Base-by-base conservation (phyloP, 805 yeast genomes). In the Yamadazyma sp. region DNA sequence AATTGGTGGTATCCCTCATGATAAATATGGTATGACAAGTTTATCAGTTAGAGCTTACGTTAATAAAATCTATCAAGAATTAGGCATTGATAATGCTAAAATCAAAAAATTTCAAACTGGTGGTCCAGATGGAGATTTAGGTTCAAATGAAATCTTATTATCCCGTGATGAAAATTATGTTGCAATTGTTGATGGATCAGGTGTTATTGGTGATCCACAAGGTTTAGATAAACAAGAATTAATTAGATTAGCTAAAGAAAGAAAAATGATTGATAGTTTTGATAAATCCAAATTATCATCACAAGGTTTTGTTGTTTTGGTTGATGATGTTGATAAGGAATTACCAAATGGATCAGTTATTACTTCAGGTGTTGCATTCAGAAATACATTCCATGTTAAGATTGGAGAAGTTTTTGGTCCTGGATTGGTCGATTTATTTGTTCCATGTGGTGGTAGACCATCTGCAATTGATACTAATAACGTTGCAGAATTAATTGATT, bases 381-480 rank as follows among this genome's bases (percentile, higher is more conserved):
- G 98, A 68, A 93, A 91, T 65, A 74, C 78, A 26, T 91, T 85
- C 80, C 98, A 91, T 58, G 70, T 86, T 47, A 76, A 79, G 47
- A 58, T 83, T 40, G 75, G 78, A 43, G 80, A 83, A 41, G 74
- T 74, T 42, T 78, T 77, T 52, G 78, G 76, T 26, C 74, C 76
- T 29, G 73, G 74, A 21, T 70, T 73, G 21, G 72, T 88, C 42
- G 88, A 87, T 51, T 68, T 91, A 55, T 89, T 93, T 64, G 97
- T 89, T 27, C 98, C 98, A 39, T 91, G 98, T 65, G 98, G 98
- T 62, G 98, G 98, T 49, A 83, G 98, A 65, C 98, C 98, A 41
- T 91, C 86, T 50, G 94, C 98, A 14, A 80, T 91, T 58, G 94
- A 89, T 60, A 78, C 89, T 45, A 82, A 79, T 60, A 93, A 85